Percentiles rank a stretch among this genome's conserved stretches.
Conservation (phyloP, 192 early-diverging fungal genomes). For the Coemansia sp. region DNA sequence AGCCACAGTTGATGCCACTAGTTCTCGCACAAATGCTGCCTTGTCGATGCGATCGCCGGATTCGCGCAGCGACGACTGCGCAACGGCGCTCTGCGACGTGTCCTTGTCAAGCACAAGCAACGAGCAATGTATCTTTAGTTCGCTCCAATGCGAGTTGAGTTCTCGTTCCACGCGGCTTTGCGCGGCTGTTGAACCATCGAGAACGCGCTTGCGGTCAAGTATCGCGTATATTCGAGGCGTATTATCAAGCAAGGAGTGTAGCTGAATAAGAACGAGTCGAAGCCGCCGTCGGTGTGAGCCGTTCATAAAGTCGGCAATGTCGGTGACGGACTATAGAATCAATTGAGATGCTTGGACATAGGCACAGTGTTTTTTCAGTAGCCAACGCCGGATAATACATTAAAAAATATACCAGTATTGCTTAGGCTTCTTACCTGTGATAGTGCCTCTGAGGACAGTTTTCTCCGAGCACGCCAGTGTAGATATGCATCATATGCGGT, state of each 20-base stretch:
- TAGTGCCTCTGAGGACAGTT: conserved; percentile 21
- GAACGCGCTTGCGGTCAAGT: conserved; percentile 28
- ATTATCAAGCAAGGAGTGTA: conserved; percentile 36
- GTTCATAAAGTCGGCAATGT: conserved; percentile 36
- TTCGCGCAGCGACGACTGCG: conserved; percentile 12
- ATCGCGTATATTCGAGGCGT: conserved; percentile 40
- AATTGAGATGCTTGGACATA: neutral
- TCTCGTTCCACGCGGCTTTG: conserved; percentile 33
- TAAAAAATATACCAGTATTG: neutral
- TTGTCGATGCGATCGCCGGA: neutral
- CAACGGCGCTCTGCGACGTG: conserved; percentile 1
- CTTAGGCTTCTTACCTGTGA: conserved; percentile 34
- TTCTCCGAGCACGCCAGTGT: conserved; percentile 43
- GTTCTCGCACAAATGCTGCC: conserved; percentile 14
- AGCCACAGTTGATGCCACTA: conserved; percentile 16
- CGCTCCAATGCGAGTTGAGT: conserved; percentile 42
- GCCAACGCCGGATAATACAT: neutral
- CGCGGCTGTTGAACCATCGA: conserved; percentile 21
- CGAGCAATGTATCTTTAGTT: conserved; percentile 41
- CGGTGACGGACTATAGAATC: conserved; percentile 30
- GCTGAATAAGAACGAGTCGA: conserved; percentile 44
- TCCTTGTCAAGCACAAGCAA: conserved; percentile 46
- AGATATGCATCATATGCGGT: conserved; percentile 29
- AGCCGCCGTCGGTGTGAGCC: conserved; percentile 38
- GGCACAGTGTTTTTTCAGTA: neutral